Evolutionary conservation across 495 filamentous ascomycete species (phyloP).

Genomic region (Copromyces sp.): DNA sequence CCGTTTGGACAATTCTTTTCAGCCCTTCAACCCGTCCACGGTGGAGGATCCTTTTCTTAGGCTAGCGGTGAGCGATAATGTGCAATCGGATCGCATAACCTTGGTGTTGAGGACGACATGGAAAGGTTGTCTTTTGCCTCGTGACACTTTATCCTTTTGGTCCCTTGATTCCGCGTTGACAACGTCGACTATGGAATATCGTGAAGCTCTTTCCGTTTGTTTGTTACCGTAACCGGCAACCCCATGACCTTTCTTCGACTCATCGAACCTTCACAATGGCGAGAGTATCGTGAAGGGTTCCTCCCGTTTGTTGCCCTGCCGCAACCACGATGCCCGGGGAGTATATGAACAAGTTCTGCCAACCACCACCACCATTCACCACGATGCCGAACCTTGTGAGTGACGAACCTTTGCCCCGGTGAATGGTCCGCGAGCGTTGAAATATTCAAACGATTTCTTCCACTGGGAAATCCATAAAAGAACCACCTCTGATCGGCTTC

Average conservation of each 20-base stretch:
- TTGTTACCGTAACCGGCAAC: no score
- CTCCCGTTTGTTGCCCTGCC: not conserved
- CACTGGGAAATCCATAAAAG: not conserved
- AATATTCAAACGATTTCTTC: fast-evolving
- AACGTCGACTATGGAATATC: not conserved
- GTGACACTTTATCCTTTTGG: not conserved
- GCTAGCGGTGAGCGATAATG: fast-evolving
- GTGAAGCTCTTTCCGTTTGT: not conserved
- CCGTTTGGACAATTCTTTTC: not conserved
- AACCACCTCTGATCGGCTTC: not conserved
- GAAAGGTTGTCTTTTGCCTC: fast-evolving
- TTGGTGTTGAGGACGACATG: not conserved
- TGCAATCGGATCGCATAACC: not conserved
- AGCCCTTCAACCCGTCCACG: not conserved
- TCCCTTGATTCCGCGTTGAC: not conserved
- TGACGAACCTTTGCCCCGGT: not conserved
- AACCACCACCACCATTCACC: not conserved
- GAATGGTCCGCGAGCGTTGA: not conserved
- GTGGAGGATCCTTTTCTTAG: not conserved
- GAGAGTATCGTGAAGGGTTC: no score
- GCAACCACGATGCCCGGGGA: not conserved
- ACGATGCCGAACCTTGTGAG: not conserved
- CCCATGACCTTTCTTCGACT: no score
- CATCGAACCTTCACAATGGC: no score
- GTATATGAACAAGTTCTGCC: not conserved